Evolutionary conservation across 805 yeast genomes (phyloP), one percentile per base, ranked within the genome.

Genomic region (Schizosaccharomyces cryophilus): DNA sequence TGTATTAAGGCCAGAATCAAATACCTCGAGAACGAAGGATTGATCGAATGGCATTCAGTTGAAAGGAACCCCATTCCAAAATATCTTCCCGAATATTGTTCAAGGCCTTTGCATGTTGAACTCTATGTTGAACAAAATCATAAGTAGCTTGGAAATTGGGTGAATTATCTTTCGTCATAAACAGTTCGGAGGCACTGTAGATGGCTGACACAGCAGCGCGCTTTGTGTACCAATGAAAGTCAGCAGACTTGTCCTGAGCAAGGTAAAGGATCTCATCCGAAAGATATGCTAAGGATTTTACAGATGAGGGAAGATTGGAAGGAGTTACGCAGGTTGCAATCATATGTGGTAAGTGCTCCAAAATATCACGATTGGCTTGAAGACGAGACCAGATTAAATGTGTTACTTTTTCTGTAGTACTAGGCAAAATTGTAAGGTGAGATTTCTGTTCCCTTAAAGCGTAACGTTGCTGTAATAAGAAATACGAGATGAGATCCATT

Each of bases 191-290:
- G 47, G 83, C 79, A 2, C 85, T 84, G 69, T 85, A 87, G 1
- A 84, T 77, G 1, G 84, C 75, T 29, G 85, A 78, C 17, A 90
- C 69, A 7, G 85, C 78, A 17, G 84, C 73, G 65, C 98, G 75
- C 68, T 88, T 85, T n/a, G 94, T 75, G 70, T 90, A 90, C 98
- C 98, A 90, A 3, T 87, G 84, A 69, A 85, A 82, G 70, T 87
- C 95, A 21, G 73, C 81, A 24, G 93, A 78, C 61, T 71, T 67
- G 68, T 89, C 96, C 11, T 89, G 93, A 0, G 95, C 81, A 66
- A 80, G 81, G 70, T 72, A 87, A 56, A 86, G 79, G 63, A 90
- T 76, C 68, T 93, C 97, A 72, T 90, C 97, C 13, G 87, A 77
- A 62, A 89, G 75, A 61, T 79, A 77, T 66, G 82, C 84, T 62